Conservation (phyloP, 2,329 filamentous ascomycete genomes). For the Xylogone sp. region DNA sequence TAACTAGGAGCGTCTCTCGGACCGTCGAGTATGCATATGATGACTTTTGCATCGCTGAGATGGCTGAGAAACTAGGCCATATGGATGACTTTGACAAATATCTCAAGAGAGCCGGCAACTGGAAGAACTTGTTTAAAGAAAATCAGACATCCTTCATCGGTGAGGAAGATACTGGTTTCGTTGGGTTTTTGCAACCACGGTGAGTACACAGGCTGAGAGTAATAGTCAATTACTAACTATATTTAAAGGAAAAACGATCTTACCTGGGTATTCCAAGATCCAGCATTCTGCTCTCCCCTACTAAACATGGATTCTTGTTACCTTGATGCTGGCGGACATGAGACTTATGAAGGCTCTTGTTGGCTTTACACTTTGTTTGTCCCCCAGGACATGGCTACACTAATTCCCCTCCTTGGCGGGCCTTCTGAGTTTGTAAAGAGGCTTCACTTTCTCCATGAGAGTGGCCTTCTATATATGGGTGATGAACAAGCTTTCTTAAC, state of each 20-base stretch:
- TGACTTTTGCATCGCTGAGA: conserved; percentile 61
- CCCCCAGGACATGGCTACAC: conserved; percentile 44
- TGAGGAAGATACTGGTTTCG: conserved; percentile 57
- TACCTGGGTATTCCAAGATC: conserved; percentile 52
- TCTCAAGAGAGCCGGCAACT: conserved; percentile 52
- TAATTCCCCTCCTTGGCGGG: conserved; percentile 59
- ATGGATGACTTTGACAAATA: conserved; percentile 54
- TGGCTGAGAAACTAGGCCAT: conserved; percentile 52
- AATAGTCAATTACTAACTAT: background rate
- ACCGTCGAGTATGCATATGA: conserved; percentile 74
- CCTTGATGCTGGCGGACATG: conserved; percentile 41
- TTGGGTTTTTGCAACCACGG: conserved; percentile 64
- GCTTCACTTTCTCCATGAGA: conserved; percentile 57
- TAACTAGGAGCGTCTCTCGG: conserved; percentile 64
- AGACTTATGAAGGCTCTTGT: conserved; percentile 66
- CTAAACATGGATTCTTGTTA: conserved; percentile 45
- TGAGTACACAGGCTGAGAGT: too few species aligned
- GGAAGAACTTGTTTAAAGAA: conserved; percentile 56
- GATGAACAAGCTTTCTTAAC: conserved; percentile 59
- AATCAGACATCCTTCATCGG: conserved; percentile 55
- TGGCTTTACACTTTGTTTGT: conserved; percentile 69
- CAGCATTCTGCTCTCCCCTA: conserved; percentile 53
- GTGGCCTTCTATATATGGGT: conserved; percentile 58
- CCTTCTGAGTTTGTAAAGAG: conserved; percentile 51
- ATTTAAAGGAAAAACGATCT: conserved; percentile 38